Conservation (phyloP, 495 filamentous ascomycete genomes). For the Copromyces sp. region DNA sequence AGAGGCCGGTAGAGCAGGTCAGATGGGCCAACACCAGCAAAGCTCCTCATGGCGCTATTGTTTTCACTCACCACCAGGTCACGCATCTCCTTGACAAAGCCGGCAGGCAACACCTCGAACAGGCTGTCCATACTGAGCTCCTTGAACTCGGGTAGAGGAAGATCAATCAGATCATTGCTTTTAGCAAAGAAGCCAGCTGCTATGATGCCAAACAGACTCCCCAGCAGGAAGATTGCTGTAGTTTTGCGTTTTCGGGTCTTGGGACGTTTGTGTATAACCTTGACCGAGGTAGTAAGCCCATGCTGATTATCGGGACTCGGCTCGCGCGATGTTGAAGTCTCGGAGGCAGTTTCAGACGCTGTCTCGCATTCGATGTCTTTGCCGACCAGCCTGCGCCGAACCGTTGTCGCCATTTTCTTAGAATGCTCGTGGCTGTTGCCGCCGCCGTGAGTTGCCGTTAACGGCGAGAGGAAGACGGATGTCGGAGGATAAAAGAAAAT, state of each 20-base stretch:
- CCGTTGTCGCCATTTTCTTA: conserved; percentile 30
- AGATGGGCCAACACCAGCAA: conserved; percentile 2
- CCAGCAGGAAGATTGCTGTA: conserved; percentile 71
- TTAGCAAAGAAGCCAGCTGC: conserved; percentile 76
- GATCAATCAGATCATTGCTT: conserved; percentile 71
- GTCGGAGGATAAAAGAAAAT: not conserved
- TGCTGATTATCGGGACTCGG: conserved; percentile 35
- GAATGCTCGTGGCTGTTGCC: not conserved
- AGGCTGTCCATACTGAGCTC: conserved; percentile 77
- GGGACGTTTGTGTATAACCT: conserved; percentile 32
- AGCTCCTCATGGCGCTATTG: not conserved
- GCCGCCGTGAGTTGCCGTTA: not conserved
- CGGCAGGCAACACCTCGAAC: conserved; percentile 73
- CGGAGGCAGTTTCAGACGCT: conserved; percentile 21
- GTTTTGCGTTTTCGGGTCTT: conserved; percentile 57
- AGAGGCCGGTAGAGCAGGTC: conserved; percentile 4
- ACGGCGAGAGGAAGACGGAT: not conserved
- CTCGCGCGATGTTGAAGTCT: conserved; percentile 28
- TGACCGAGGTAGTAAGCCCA: conserved; percentile 21
- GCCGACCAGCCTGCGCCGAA: conserved; percentile 38
- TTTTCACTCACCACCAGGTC: conserved; percentile 57
- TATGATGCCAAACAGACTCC: conserved; percentile 73
- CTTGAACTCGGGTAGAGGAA: conserved; percentile 54
- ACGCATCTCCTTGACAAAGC: conserved; percentile 69
- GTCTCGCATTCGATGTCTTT: not conserved